phyloP scores from a whole-genome alignment of 805 yeast genomes.

The Yarrowia sp. region DNA sequence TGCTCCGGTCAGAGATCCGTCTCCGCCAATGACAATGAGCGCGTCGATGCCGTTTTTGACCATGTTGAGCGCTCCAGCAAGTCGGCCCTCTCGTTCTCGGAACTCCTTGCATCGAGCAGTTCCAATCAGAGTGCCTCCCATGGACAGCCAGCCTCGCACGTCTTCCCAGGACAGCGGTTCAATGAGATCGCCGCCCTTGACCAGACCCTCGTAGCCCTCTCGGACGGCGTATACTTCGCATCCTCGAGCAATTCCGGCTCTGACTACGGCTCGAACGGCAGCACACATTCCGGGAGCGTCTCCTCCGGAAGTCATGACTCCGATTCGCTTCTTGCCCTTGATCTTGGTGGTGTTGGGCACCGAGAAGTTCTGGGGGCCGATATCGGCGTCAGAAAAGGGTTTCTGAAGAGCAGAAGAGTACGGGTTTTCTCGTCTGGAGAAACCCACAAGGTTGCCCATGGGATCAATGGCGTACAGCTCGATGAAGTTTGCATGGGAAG shows the following conservation, averaged over 20 bases:
- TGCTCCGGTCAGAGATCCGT: conserved; percentile 97
- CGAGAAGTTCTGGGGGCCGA: background rate
- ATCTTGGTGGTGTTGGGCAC: background rate
- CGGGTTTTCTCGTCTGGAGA: conserved; percentile 59
- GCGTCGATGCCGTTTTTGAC: conserved; percentile 91
- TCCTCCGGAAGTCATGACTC: conserved; percentile 98
- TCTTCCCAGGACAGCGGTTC: conserved; percentile 89
- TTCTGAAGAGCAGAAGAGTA: conserved; percentile 40
- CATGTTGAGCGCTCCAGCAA: conserved; percentile 82
- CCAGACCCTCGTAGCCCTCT: conserved; percentile 95
- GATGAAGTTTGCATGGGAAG: conserved; percentile 74
- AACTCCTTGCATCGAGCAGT: conserved; percentile 92
- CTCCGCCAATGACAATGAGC: conserved; percentile 96
- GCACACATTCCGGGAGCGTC: conserved; percentile 99
- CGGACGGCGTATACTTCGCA: conserved; percentile 91
- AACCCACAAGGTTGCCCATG: conserved; percentile 80
- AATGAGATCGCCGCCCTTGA: conserved; percentile 80
- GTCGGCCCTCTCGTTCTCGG: conserved; percentile 83
- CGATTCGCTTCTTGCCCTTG: conserved; percentile 62
- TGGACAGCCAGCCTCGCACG: conserved; percentile 89
- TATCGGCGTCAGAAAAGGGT: conserved; percentile 4
- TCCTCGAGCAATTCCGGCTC: conserved; percentile 84
- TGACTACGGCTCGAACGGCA: conserved; percentile 91
- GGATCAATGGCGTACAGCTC: conserved; percentile 85
- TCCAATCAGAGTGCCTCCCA: conserved; percentile 96